Evolutionary conservation across 2,329 filamentous ascomycete species (phyloP).

Genomic region (Xylaria arbuscula): DNA sequence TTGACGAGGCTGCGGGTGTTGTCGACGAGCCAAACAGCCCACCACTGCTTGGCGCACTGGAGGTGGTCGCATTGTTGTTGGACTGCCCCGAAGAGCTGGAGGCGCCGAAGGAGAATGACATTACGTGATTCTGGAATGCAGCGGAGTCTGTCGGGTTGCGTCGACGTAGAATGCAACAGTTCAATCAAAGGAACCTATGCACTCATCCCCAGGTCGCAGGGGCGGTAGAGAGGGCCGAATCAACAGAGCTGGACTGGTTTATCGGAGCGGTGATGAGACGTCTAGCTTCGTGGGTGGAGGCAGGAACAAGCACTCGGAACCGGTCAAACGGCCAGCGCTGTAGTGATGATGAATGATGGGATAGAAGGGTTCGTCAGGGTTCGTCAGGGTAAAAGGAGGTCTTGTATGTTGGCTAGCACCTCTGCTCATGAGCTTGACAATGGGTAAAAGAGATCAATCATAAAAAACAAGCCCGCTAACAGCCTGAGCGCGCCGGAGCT

Average conservation of each 20-base stretch:
- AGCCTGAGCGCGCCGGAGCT: constrained; percentile 45
- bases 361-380: not conserved
- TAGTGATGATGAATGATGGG: not conserved
- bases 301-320: not conserved
- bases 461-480: not conserved
- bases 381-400: not conserved
- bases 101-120: constrained; percentile 52
- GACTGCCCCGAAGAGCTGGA: constrained; percentile 46
- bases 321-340: not conserved
- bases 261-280: constrained; percentile 6
- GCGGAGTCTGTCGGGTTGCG: constrained; percentile 8
- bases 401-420: constrained; percentile 14
- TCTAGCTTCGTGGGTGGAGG: constrained; percentile 13
- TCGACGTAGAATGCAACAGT: constrained; percentile 41
- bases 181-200: constrained; percentile 32
- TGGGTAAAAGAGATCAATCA: constrained; percentile 8
- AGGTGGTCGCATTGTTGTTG: constrained; percentile 53
- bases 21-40: constrained; percentile 51
- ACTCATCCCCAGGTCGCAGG: constrained; percentile 37
- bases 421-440: constrained; percentile 18
- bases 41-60: constrained; percentile 51
- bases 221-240: constrained; percentile 1
- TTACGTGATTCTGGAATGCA: constrained; percentile 40
- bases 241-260: constrained; percentile 27
- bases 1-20: constrained; percentile 36